Percentiles rank a stretch among this genome's conserved stretches.
Conservation (phyloP, 495 filamentous ascomycete species). For the Hyaloscypha bicolor region DNA sequence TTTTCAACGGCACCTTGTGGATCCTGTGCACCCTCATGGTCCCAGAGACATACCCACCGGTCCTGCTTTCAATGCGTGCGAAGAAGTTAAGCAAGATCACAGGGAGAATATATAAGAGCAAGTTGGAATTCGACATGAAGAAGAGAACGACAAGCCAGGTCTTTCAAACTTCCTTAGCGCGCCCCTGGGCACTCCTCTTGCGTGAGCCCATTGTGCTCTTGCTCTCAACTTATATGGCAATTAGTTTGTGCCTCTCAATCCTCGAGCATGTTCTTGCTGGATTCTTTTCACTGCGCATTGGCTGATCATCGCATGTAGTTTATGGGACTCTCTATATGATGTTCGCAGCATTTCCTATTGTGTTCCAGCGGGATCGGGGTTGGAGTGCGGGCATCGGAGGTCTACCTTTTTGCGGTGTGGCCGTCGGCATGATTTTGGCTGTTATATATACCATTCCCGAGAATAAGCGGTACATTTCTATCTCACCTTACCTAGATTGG, state of each 20-base stretch:
- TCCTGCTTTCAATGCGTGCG: constrained; percentile 73
- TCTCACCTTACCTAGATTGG: no score
- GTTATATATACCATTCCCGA: constrained; percentile 66
- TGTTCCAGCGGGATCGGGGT: constrained; percentile 71
- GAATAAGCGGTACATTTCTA: constrained; percentile 57
- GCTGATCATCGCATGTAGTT: constrained; percentile 37
- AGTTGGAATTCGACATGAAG: constrained; percentile 44
- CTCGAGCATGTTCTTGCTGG: no score
- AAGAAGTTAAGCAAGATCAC: constrained; percentile 65
- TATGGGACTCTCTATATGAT: constrained; percentile 88
- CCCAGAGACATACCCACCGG: constrained; percentile 80
- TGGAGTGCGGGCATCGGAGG: constrained; percentile 75
- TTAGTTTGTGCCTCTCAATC: no score
- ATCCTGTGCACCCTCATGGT: constrained; percentile 64
- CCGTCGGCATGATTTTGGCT: constrained; percentile 74
- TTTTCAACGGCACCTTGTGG: constrained; percentile 71
- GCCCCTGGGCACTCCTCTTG: constrained; percentile 56
- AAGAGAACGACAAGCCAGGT: constrained; percentile 39
- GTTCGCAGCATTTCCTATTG: constrained; percentile 85
- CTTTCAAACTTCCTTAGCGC: constrained; percentile 48
- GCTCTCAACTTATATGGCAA: constrained; percentile 66
- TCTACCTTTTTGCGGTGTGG: constrained; percentile 76
- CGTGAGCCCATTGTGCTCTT: constrained; percentile 83
- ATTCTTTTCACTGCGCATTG: no score
- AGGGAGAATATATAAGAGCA: constrained; percentile 63